Evolutionary conservation across 2,329 filamentous ascomycete species (phyloP).

Genomic region (Nigrograna mackinnonii): DNA sequence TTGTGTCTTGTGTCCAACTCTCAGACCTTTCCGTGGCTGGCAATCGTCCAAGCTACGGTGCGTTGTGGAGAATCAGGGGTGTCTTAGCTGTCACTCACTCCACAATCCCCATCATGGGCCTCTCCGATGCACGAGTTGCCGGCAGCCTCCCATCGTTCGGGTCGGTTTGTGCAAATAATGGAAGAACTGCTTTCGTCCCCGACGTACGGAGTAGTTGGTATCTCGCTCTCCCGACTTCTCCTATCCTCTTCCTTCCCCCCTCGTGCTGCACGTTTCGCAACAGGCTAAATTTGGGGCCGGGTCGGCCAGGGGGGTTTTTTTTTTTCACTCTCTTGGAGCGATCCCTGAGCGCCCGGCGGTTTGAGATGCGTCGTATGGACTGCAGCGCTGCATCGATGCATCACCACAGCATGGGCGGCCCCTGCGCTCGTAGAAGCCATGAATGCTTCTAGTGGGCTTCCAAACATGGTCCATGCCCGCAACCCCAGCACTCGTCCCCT

Average conservation of each 20-base stretch:
- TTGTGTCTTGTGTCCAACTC: constrained; percentile 18
- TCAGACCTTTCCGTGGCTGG: constrained; percentile 17
- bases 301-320: constrained; percentile 4
- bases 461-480: constrained; percentile 18
- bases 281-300: constrained; percentile 22
- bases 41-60: constrained; percentile 18
- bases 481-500: constrained; percentile 5
- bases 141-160: too few species aligned
- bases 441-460: constrained; percentile 23
- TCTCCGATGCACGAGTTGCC: too few species aligned
- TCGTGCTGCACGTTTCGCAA: constrained; percentile 17
- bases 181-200: not conserved
- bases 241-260: too few species aligned
- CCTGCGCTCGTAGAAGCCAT: constrained; percentile 15
- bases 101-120: too few species aligned
- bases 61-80: constrained; percentile 23
- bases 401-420: constrained; percentile 14
- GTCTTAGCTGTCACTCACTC: too few species aligned
- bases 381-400: constrained; percentile 3
- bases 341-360: constrained; percentile 6
- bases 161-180: too few species aligned
- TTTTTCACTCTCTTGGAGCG: not conserved
- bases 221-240: too few species aligned
- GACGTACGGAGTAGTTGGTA: not conserved
- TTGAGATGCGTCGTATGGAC: constrained; percentile 8